A percentile compares a stretch with the other conserved stretches of the same genome.
These are phyloP conservation scores for Botrytis cinerea DNA, from an alignment of 2,329 filamentous ascomycete species.

Conservation along the genomic window DNA sequence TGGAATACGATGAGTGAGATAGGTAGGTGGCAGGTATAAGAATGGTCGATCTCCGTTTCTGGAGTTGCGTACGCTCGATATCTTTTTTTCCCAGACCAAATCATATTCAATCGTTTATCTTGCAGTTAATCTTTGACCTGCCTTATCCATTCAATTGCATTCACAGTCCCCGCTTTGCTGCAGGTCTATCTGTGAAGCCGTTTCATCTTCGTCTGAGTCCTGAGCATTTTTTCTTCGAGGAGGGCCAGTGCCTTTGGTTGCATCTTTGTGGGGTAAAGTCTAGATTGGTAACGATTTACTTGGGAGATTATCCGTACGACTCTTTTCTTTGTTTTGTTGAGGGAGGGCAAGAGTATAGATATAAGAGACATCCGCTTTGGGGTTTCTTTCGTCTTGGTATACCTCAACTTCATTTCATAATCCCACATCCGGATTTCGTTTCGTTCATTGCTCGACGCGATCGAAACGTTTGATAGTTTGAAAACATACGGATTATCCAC, in stretches of 20 bases:
- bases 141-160: constrained; percentile 4
- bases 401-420: background rate
- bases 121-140: background rate
- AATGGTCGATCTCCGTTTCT: constrained; percentile 5
- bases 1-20: background rate
- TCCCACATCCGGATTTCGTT: background rate
- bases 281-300: constrained; percentile 6
- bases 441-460: background rate
- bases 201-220: constrained; percentile 8
- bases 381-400: background rate
- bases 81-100: background rate
- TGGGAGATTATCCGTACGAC: background rate
- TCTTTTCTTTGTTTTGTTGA: constrained; percentile 1
- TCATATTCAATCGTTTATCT: background rate
- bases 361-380: constrained; percentile 8
- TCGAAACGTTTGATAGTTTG: background rate
- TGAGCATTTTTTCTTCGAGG: background rate
- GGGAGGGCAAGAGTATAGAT: background rate
- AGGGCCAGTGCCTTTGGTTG: background rate
- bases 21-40: constrained; percentile 13
- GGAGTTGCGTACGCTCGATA: background rate
- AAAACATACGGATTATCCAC: background rate
- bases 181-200: background rate
- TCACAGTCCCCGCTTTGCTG: background rate
- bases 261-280: background rate